phyloP scores from a whole-genome alignment of 2,329 filamentous ascomycete species.

The Scedosporium aurantiacum region DNA sequence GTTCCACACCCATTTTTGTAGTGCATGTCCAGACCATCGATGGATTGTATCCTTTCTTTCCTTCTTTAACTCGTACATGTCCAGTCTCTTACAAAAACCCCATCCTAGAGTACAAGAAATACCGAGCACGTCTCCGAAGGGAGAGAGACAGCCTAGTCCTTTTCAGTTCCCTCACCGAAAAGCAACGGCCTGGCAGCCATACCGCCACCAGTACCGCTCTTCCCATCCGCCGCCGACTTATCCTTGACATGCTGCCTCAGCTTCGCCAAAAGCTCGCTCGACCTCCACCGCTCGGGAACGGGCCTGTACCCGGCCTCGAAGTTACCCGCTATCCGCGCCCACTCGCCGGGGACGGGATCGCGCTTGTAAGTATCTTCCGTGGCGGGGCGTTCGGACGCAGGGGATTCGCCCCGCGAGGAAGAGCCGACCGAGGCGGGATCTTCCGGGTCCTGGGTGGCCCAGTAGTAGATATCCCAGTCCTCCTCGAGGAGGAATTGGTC shows the following conservation, averaged over 20 bases:
- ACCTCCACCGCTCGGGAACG: slow-evolving; percentile 75
- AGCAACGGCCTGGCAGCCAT: slow-evolving; percentile 50
- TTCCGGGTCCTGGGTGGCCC: slow-evolving; percentile 74
- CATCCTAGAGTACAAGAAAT: slow-evolving; percentile 4
- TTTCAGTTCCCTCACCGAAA: not conserved
- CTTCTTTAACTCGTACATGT: not conserved
- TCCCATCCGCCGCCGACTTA: slow-evolving; percentile 33
- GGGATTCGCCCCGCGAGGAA: slow-evolving; percentile 11
- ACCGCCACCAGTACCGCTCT: slow-evolving; percentile 25
- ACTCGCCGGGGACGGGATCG: slow-evolving; percentile 55
- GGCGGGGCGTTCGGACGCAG: slow-evolving; percentile 16
- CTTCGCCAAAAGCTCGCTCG: slow-evolving; percentile 66
- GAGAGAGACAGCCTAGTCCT: slow-evolving; percentile 3
- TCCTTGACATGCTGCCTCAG: slow-evolving; percentile 69
- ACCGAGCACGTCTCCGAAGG: not conserved
- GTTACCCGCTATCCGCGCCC: slow-evolving; percentile 90
- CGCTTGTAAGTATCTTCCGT: slow-evolving; percentile 20
- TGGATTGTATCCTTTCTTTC: not conserved
- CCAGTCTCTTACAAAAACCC: not conserved
- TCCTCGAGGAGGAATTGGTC: slow-evolving; percentile 95
- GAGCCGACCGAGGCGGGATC: slow-evolving; percentile 27
- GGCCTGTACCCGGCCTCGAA: slow-evolving; percentile 91
- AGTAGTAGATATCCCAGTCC: slow-evolving; percentile 99
- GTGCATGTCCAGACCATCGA: not conserved
- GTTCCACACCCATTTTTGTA: not conserved